Percentiles rank a stretch among this genome's conserved stretches.
These are phyloP conservation scores for Moricandia arvensis DNA, from an alignment of 345 rosid species.

Conservation along the genomic window DNA sequence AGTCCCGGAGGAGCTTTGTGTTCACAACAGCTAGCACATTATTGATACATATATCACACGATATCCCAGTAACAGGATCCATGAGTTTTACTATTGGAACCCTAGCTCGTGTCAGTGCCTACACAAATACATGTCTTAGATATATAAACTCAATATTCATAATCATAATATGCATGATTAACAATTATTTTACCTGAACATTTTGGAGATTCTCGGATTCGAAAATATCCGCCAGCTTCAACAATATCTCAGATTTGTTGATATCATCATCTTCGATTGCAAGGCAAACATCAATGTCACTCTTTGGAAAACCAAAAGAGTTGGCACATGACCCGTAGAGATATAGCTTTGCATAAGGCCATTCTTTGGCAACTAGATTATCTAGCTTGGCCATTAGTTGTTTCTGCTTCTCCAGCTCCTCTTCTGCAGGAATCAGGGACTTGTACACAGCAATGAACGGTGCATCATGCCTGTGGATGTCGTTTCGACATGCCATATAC, in stretches of 20 bases:
- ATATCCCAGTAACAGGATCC: conserved; percentile 90
- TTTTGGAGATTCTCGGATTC: conserved; percentile 80
- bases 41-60: conserved; percentile 96
- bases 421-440: conserved; percentile 75
- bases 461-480: conserved; percentile 56
- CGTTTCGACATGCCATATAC: conserved; percentile 53
- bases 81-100: conserved; percentile 96
- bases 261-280: conserved; percentile 56
- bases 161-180: background rate
- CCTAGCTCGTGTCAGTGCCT: conserved; percentile 93
- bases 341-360: conserved; percentile 84
- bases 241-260: conserved; percentile 68
- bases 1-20: conserved; percentile 90
- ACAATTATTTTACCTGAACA: conserved; percentile 66
- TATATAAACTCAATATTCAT: background rate
- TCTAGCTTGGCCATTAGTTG: conserved; percentile 63
- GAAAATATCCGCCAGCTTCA: conserved; percentile 82
- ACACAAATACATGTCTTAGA: conserved; percentile 12
- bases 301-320: conserved; percentile 87
- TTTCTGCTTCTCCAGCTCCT: conserved; percentile 81
- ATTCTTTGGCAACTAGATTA: conserved; percentile 71
- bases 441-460: conserved; percentile 65
- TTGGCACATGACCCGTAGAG: conserved; percentile 97
- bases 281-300: conserved; percentile 95
- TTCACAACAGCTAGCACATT: conserved; percentile 93